phyloP scores from a whole-genome alignment of 345 rosid genomes.

The Rhizophora mangle region DNA sequence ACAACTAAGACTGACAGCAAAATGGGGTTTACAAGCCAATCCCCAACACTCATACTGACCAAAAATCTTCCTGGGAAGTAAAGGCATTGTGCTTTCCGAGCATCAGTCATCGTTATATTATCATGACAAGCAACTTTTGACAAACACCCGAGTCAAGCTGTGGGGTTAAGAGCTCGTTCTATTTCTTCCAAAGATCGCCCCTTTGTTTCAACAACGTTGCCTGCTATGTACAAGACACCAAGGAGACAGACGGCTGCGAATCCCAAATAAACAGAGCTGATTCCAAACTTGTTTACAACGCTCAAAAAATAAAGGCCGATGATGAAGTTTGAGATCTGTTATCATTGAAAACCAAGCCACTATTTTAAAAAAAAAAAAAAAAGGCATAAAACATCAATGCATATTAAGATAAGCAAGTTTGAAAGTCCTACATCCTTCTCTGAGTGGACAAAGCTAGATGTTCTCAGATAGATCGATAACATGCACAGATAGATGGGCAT shows the following conservation, averaged over 20 bases:
- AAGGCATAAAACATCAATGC: too few relatives aligned
- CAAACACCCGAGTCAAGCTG: constrained; percentile 23
- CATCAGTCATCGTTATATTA: constrained; percentile 13
- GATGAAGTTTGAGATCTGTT: constrained; percentile 85
- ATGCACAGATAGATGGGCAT: background rate
- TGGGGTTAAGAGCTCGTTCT: constrained; percentile 69
- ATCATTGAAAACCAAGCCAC: constrained; percentile 11
- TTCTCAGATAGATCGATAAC: too few relatives aligned
- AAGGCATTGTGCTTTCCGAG: background rate
- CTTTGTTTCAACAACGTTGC: constrained; percentile 88
- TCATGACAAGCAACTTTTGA: constrained; percentile 6
- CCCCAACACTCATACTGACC: background rate
- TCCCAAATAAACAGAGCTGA: constrained; percentile 89
- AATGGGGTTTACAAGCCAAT: background rate
- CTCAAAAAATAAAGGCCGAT: constrained; percentile 93
- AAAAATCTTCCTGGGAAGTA: background rate
- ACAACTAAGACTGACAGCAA: background rate
- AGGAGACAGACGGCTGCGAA: constrained; percentile 73
- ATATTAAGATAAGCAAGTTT: too few relatives aligned
- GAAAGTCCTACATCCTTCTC: too few relatives aligned
- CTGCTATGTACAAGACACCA: constrained; percentile 73
- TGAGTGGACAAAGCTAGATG: background rate
- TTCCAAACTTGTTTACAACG: constrained; percentile 81
- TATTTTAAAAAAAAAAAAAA: background rate
- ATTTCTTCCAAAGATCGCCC: constrained; percentile 94